Conservation (phyloP, 225 moss, liverwort and hornwort genomes). For the Lunularia cruciata region DNA sequence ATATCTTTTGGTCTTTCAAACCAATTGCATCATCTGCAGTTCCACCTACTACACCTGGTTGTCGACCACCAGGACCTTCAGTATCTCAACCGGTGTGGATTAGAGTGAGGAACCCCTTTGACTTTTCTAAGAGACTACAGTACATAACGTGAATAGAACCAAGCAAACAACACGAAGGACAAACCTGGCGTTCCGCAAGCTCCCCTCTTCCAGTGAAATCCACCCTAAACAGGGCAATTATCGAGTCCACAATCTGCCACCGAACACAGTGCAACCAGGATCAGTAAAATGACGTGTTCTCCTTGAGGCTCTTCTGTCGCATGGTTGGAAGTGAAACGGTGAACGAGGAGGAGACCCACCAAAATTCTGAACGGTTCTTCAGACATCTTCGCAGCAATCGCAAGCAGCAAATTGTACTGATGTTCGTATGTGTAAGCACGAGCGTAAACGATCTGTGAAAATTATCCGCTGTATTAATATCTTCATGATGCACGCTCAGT, state of each 20-base stretch:
- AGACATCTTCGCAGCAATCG: constrained; percentile 71
- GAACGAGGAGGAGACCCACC: constrained; percentile 37
- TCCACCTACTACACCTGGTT: too few species aligned
- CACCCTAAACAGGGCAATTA: constrained; percentile 91
- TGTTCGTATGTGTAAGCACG: constrained; percentile 93
- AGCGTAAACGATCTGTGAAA: constrained; percentile 74
- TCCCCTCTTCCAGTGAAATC: constrained; percentile 93
- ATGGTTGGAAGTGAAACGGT: background rate
- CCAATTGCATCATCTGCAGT: too few species aligned
- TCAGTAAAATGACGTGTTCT: background rate
- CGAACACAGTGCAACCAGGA: background rate
- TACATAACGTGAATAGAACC: too few species aligned
- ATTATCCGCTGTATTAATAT: too few species aligned
- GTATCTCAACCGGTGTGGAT: too few species aligned
- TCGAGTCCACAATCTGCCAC: constrained; percentile 74
- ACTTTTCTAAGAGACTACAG: too few species aligned
- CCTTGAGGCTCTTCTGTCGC: background rate
- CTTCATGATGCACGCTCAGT: too few species aligned
- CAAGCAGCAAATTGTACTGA: constrained; percentile 73
- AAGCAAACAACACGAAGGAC: background rate
- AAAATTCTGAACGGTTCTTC: constrained; percentile 88
- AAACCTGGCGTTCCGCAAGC: constrained; percentile 88
- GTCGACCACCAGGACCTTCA: too few species aligned
- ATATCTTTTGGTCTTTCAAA: too few species aligned
- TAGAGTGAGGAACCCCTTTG: too few species aligned